Conservation (phyloP, 2,329 filamentous ascomycete genomes). For the Arthroderma uncinatum region DNA sequence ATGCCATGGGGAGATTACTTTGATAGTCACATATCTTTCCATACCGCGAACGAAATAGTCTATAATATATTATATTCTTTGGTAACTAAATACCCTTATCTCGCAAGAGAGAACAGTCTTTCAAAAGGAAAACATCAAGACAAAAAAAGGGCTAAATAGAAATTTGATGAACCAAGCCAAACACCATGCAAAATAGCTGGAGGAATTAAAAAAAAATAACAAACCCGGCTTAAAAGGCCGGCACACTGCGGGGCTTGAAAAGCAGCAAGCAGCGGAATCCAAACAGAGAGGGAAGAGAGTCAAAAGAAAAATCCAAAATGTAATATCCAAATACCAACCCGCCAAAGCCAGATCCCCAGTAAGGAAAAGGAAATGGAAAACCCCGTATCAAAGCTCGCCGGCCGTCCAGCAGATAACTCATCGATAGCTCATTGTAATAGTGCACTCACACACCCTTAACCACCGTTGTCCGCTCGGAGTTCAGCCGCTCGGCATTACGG, state of each 20-base stretch:
- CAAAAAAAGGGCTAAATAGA: background rate
- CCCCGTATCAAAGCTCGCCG: background rate
- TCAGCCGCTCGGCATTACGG: conserved; percentile 82
- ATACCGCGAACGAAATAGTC: background rate
- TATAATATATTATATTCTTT: conserved; percentile 1
- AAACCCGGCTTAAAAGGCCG: background rate
- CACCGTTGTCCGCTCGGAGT: conserved; percentile 83
- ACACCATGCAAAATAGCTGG: conserved; percentile 4
- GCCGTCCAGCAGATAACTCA: too few species aligned
- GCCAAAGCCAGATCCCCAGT: background rate
- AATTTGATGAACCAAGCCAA: background rate
- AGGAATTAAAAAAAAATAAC: background rate
- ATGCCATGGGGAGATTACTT: background rate
- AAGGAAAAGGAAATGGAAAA: background rate
- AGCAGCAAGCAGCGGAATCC: background rate
- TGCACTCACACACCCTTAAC: conserved; percentile 80
- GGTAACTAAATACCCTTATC: conserved; percentile 1
- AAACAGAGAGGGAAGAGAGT: conserved; percentile 15
- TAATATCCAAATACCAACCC: background rate
- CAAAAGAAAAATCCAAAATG: conserved; percentile 7
- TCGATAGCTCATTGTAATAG: too few species aligned
- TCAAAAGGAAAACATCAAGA: background rate
- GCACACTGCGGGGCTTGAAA: background rate
- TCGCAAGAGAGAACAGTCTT: background rate
- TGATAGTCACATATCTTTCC: too few species aligned